Evolutionary conservation across 495 filamentous ascomycete genomes (phyloP).

Genomic region (Penicillium coffeae): DNA sequence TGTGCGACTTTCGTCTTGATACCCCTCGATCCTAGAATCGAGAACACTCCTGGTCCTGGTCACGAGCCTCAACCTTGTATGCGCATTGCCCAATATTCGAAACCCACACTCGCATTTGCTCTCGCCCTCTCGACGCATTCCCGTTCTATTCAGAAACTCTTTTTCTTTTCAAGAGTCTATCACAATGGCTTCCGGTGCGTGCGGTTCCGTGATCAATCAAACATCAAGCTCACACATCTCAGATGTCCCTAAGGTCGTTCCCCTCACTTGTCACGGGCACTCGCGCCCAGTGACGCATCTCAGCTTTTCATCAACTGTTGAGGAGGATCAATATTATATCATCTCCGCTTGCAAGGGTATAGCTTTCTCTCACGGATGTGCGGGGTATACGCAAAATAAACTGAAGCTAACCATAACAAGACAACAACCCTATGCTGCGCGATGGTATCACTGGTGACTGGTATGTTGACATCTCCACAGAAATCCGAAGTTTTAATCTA

Average conservation of each 20-base stretch:
- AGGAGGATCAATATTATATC: conserved; percentile 85
- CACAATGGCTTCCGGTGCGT: conserved; percentile 17
- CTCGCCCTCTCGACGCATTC: not conserved
- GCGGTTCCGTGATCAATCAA: not conserved
- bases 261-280: conserved; percentile 95
- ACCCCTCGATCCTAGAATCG: not conserved
- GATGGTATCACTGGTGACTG: conserved; percentile 96
- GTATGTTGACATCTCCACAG: conserved; percentile 35
- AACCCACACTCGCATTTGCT: not conserved
- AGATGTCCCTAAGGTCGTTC: conserved; percentile 73
- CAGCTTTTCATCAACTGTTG: conserved; percentile 82
- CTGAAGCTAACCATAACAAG: conserved; percentile 39
- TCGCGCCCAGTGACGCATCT: conserved; percentile 93
- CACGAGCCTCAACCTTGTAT: conserved; percentile 4
- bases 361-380: conserved; percentile 1
- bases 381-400: not conserved
- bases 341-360: conserved; percentile 98
- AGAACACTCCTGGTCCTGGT: not conserved
- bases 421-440: conserved; percentile 97
- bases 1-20: conserved; percentile 17
- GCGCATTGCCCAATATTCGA: not conserved
- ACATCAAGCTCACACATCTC: not conserved
- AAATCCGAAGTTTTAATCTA: not conserved
- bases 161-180: not conserved
- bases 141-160: not conserved